phyloP scores from a whole-genome alignment of 2,329 filamentous ascomycete genomes.

The Allantophomopsis cytisporea region DNA sequence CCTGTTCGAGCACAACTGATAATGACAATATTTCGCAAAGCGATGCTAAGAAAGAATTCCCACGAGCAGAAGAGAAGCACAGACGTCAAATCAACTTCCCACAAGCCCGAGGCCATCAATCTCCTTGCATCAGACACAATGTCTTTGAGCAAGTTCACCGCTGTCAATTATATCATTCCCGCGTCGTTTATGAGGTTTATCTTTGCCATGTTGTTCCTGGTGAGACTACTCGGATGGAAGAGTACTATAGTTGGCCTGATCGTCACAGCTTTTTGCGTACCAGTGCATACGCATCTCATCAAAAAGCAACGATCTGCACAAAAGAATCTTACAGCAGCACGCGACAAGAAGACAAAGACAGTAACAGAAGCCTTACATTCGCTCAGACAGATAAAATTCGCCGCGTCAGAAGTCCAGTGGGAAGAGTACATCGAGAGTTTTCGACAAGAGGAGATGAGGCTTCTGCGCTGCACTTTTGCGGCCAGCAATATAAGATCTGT shows the following conservation, averaged over 20 bases:
- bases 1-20: constrained; percentile 57
- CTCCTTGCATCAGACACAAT: constrained; percentile 59
- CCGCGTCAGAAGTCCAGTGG: constrained; percentile 61
- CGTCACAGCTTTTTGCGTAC: constrained; percentile 46
- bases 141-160: constrained; percentile 49
- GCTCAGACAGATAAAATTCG: constrained; percentile 74
- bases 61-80: constrained; percentile 2
- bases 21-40: constrained; percentile 60
- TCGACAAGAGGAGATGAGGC: constrained; percentile 41
- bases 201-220: constrained; percentile 50
- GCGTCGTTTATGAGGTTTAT: constrained; percentile 45
- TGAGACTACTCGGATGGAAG: constrained; percentile 57
- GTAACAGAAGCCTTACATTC: constrained; percentile 63
- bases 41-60: constrained; percentile 59
- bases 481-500: constrained; percentile 9
- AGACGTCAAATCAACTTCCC: not conserved
- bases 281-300: constrained; percentile 51
- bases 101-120: not conserved
- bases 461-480: constrained; percentile 42
- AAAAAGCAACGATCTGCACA: constrained; percentile 49
- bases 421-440: constrained; percentile 50
- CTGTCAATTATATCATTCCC: constrained; percentile 48
- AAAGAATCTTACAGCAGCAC: constrained; percentile 55
- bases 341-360: constrained; percentile 60
- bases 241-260: constrained; percentile 50